Evolutionary conservation across 2,329 filamentous ascomycete genomes (phyloP).

Genomic region (Byssochlamys sp.): DNA sequence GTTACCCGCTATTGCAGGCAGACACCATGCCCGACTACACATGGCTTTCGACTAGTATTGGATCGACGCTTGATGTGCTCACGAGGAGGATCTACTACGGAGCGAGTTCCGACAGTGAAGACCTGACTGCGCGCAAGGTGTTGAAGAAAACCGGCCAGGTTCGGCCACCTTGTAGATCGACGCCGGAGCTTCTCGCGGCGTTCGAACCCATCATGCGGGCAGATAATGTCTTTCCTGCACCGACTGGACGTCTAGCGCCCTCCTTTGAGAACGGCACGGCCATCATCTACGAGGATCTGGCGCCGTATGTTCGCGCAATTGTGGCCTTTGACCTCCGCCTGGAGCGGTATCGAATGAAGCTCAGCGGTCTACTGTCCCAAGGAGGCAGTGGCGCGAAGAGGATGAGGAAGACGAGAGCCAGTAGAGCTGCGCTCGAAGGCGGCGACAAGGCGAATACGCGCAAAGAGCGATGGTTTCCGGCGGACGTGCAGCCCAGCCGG

Average conservation of each 20-base stretch:
- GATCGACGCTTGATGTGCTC: constrained; percentile 22
- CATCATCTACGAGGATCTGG: constrained; percentile 65
- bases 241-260: constrained; percentile 43
- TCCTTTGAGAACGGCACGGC: constrained; percentile 64
- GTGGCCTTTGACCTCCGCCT: constrained; percentile 64
- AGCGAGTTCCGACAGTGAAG: constrained; percentile 13
- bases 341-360: constrained; percentile 55
- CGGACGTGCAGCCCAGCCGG: constrained; percentile 48
- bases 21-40: constrained; percentile 39
- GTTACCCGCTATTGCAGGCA: constrained; percentile 45
- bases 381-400: constrained; percentile 47
- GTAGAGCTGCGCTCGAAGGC: constrained; percentile 67
- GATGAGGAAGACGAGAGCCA: constrained; percentile 62
- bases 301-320: constrained; percentile 82
- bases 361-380: constrained; percentile 55
- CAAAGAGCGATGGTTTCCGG: constrained; percentile 62
- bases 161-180: constrained; percentile 17
- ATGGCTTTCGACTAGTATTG: constrained; percentile 25
- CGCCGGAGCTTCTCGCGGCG: constrained; percentile 35
- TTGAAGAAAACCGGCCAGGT: constrained; percentile 14
- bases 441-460: constrained; percentile 58
- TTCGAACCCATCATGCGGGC: constrained; percentile 45
- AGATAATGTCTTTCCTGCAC: constrained; percentile 21
- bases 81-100: constrained; percentile 16
- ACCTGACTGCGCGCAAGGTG: constrained; percentile 20